A percentile compares a stretch with the other conserved stretches of the same genome.
phyloP scores from a whole-genome alignment of 1,284 basidiomycete species.

The Papiliotrema laurentii region DNA sequence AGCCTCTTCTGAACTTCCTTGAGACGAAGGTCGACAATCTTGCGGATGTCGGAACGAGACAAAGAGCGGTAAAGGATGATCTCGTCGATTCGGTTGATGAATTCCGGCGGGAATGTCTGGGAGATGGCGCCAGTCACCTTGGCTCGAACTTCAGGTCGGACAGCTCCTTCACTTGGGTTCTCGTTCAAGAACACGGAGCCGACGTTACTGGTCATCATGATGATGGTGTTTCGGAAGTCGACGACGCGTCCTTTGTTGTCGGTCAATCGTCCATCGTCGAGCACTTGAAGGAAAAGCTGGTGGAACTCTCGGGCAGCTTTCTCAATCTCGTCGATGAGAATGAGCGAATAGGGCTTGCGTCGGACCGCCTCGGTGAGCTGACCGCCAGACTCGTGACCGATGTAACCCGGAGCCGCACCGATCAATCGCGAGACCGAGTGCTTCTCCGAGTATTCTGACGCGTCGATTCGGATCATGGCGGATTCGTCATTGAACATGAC shows the following conservation, averaged over 20 bases:
- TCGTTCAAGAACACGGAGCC: constrained; percentile 55
- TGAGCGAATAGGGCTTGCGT: constrained; percentile 51
- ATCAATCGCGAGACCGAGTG: constrained; percentile 55
- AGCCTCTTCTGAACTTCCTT: constrained; percentile 66
- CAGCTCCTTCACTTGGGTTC: constrained; percentile 47
- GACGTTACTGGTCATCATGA: constrained; percentile 56
- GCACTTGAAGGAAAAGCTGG: constrained; percentile 56
- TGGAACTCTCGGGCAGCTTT: constrained; percentile 56
- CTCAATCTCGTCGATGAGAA: constrained; percentile 51
- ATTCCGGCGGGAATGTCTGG: constrained; percentile 55
- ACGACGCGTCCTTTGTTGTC: constrained; percentile 48
- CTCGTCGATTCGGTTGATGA: constrained; percentile 53
- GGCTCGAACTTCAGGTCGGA: constrained; percentile 42
- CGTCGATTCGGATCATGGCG: constrained; percentile 58
- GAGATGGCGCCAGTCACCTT: constrained; percentile 53
- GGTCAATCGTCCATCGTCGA: constrained; percentile 56
- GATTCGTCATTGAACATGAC: constrained; percentile 56
- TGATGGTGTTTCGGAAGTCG: constrained; percentile 49
- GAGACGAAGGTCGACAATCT: constrained; percentile 54
- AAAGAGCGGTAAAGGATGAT: constrained; percentile 56
- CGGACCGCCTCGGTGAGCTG: constrained; percentile 53
- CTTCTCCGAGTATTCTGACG: constrained; percentile 53
- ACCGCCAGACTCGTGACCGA: constrained; percentile 56
- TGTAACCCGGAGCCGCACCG: constrained; percentile 55
- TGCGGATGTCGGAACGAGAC: constrained; percentile 50